Conservation (phyloP, 148 eudicot genomes). For the Selenicereus undatus region DNA sequence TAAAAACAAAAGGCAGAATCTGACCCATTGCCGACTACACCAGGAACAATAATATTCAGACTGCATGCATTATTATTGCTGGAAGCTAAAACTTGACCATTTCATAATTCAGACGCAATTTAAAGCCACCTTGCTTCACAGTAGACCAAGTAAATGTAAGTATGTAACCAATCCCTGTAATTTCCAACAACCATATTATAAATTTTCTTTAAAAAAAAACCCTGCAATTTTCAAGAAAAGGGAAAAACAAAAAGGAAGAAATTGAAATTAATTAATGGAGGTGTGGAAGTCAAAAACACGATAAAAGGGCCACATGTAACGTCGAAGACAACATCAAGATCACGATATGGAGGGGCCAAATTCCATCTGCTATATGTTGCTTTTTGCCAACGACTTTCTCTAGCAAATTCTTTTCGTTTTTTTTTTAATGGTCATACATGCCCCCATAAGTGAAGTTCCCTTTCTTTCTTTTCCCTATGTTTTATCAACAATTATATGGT, state of each 20-base stretch:
- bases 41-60: neutral
- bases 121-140: neutral
- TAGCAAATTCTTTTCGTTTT: no score
- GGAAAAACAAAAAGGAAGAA: neutral
- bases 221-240: neutral
- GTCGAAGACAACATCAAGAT: slow-evolving; percentile 16
- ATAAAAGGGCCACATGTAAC: slow-evolving; percentile 8
- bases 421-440: neutral
- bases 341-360: slow-evolving; percentile 22
- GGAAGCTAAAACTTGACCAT: neutral
- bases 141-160: neutral
- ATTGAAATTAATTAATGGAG: neutral
- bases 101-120: neutral
- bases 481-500: no score
- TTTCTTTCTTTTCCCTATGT: neutral
- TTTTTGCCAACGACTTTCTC: neutral
- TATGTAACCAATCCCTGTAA: neutral
- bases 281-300: neutral
- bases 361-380: neutral
- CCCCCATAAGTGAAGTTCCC: neutral
- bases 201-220: no score
- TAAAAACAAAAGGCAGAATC: neutral
- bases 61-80: neutral
- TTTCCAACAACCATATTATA: neutral
- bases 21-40: neutral